Base-by-base conservation (phyloP, 306 rosid species). In the Cotoneaster glaucophyllus region DNA sequence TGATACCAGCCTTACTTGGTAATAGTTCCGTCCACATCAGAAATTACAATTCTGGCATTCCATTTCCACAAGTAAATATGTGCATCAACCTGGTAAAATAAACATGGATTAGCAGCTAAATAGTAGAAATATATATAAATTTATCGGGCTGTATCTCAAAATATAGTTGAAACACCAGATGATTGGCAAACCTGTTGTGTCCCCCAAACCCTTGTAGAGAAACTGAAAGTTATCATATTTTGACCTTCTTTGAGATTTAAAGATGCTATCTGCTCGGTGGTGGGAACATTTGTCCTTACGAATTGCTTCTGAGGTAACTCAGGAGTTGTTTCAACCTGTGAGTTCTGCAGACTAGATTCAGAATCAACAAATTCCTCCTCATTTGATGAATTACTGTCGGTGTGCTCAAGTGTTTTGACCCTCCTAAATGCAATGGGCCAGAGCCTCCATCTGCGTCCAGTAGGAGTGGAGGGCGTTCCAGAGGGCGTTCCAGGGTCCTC, bases 21-120 rank as follows among this genome's bases (percentile, higher is more conserved):
- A 83, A 96, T 96, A 59, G 99, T 96, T 71, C 99, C 99, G 80
- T 96, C 99, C 67, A 96, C 99, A 26, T 96, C 99, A 10, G 99
- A 96, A 80, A 96, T 92, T 78, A 96, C 99, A 68, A 96, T 96
- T 74, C 89, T 83, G 31, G 97, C 93, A 82, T 96, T 92, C 98
- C 98, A 96, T 72, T 89, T 93, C 99, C 99, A 96, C 79, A 96
- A 84, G 85, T 92, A 96, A 82, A 96, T 92, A 83, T 90, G 99
- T 68, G 98, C 98, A 84, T 96, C 99, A 59, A 96, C 99, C 99
- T 96, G 89, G 82, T 67, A 71, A 69, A 73, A 70, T 29, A 71
- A 76, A 31, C 71, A 77, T 75, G 52, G 11, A 17, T 80, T 83
- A 84, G 78, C 67, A 64, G 44, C 48, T 52, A 83, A 77, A 71